phyloP scores from a whole-genome alignment of 2,329 filamentous ascomycete species.

The Aureobasidium sp. region DNA sequence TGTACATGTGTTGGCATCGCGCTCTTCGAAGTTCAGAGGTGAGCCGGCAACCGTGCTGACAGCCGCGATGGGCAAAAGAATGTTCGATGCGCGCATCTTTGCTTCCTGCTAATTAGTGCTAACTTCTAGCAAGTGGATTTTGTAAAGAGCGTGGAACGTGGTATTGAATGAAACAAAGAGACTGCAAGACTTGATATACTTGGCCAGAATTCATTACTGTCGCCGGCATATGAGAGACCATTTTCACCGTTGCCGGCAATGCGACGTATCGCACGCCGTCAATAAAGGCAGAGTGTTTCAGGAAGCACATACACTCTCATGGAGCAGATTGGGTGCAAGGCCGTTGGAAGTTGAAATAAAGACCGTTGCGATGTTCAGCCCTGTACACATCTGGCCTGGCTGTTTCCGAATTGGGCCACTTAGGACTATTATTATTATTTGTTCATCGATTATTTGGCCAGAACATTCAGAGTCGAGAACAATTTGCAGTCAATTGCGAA shows the following conservation, averaged over 20 bases:
- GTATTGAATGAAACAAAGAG: neutral
- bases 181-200: neutral
- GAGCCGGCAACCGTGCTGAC: conserved; percentile 1
- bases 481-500: neutral
- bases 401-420: neutral
- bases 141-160: neutral
- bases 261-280: conserved; percentile 1
- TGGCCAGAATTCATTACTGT: neutral
- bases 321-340: neutral
- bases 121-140: neutral
- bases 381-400: neutral
- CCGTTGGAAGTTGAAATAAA: conserved; percentile 7
- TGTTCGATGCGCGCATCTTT: neutral
- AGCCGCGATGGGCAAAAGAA: neutral
- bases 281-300: neutral
- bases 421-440: neutral
- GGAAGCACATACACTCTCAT: neutral
- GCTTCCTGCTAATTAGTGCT: neutral
- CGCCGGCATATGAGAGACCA: neutral
- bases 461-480: neutral
- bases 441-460: neutral
- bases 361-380: conserved; percentile 7
- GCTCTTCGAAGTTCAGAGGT: conserved; percentile 1
- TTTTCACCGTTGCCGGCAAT: conserved; percentile 1
- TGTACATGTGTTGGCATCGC: conserved; percentile 3